Percentiles rank a stretch among this genome's conserved stretches.
Evolutionary conservation across 305 asterid genomes (phyloP).

Genomic region (Rubia tinctorum): DNA sequence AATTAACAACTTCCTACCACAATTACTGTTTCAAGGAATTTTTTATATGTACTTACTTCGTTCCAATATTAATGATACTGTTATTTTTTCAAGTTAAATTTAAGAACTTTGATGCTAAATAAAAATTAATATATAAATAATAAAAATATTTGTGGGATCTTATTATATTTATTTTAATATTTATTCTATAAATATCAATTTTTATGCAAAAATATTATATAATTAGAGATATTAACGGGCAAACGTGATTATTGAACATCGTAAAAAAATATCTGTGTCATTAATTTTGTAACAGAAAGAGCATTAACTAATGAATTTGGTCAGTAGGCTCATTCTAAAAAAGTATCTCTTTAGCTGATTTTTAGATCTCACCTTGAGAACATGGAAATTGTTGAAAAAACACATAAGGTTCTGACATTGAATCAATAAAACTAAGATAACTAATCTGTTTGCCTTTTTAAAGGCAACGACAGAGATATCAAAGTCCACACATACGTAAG

Average conservation of each 20-base stretch:
- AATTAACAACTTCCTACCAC: constrained; percentile 1
- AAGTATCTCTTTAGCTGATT: constrained; percentile 47
- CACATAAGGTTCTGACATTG: constrained; percentile 29
- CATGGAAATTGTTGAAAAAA: constrained; percentile 30
- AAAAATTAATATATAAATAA: no score
- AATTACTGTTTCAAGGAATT: neutral
- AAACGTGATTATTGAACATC: no score
- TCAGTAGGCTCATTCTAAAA: constrained; percentile 36
- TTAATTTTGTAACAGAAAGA: no score
- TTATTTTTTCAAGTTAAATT: no score
- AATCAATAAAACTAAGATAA: constrained; percentile 21
- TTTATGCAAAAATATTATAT: no score
- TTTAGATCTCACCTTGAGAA: constrained; percentile 53
- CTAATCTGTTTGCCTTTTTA: constrained; percentile 19
- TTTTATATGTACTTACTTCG: neutral
- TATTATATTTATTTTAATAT: no score
- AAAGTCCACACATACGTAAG: neutral
- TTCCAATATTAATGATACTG: no score
- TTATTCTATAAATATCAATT: no score
- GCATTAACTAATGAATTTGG: constrained; percentile 22
- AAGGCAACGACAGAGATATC: constrained; percentile 12
- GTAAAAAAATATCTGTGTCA: no score
- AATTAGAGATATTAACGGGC: no score
- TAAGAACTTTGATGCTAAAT: no score
- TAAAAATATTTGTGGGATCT: no score